Evolutionary conservation across 768 basidiomycete genomes (phyloP).

Genomic region (Hypholoma sublateritium): DNA sequence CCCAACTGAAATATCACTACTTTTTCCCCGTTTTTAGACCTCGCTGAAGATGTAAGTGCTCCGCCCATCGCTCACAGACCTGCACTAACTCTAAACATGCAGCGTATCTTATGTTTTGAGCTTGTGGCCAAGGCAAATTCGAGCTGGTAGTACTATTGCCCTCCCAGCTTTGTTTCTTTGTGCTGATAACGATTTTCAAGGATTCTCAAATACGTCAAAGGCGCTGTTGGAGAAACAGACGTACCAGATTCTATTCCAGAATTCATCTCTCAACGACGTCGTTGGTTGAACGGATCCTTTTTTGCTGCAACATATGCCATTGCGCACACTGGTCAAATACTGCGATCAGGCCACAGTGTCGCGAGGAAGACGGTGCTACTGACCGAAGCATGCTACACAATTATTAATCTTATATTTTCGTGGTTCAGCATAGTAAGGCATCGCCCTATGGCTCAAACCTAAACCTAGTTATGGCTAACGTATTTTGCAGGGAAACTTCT

Average conservation of each 20-base stretch:
- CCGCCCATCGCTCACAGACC: background rate
- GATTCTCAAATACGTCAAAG: slow-evolving; percentile 96
- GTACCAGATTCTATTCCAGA: slow-evolving; percentile 92
- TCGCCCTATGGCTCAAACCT: background rate
- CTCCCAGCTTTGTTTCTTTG: background rate
- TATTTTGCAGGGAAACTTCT: slow-evolving; percentile 80
- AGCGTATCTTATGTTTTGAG: slow-evolving; percentile 85
- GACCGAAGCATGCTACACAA: slow-evolving; percentile 83
- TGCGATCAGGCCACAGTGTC: slow-evolving; percentile 79
- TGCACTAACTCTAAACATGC: slow-evolving; percentile 11
- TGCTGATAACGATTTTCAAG: slow-evolving; percentile 40
- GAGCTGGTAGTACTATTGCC: slow-evolving; percentile 54
- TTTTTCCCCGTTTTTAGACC: slow-evolving; percentile 44
- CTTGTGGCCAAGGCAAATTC: slow-evolving; percentile 75
- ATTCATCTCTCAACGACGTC: slow-evolving; percentile 88
- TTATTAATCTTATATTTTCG: slow-evolving; percentile 83
- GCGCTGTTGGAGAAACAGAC: slow-evolving; percentile 90
- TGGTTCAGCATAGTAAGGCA: slow-evolving; percentile 88
- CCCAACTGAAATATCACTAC: slow-evolving; percentile 5
- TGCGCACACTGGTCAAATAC: slow-evolving; percentile 79
- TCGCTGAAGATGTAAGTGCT: slow-evolving; percentile 84
- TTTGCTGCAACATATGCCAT: slow-evolving; percentile 95
- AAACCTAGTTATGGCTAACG: background rate
- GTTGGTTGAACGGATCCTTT: slow-evolving; percentile 92
- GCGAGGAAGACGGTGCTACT: slow-evolving; percentile 73